These are phyloP conservation scores for Ascosphaera acerosa DNA, from an alignment of 2,329 filamentous ascomycete genomes.

Conservation along the genomic window DNA sequence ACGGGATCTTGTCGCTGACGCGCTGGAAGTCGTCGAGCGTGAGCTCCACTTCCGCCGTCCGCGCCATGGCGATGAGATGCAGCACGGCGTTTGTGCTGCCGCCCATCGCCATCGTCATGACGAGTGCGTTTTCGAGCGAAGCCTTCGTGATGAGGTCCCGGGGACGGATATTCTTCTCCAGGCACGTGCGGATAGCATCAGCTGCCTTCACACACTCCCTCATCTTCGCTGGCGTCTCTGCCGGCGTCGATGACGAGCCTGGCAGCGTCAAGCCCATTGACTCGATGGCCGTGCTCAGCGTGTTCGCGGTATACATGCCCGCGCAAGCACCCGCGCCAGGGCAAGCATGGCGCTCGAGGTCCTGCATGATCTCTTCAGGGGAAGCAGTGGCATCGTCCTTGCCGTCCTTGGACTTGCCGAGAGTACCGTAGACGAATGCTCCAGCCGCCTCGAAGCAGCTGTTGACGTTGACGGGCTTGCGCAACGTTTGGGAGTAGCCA, in stretches of 20 bases:
- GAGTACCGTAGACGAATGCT: slow-evolving; percentile 50
- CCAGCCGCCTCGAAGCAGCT: slow-evolving; percentile 76
- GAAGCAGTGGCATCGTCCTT: slow-evolving; percentile 39
- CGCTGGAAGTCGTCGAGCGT: slow-evolving; percentile 63
- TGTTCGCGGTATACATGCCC: slow-evolving; percentile 89
- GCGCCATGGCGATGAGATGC: slow-evolving; percentile 76
- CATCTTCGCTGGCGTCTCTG: slow-evolving; percentile 56
- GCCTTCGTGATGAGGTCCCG: slow-evolving; percentile 54
- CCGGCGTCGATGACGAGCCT: slow-evolving; percentile 63
- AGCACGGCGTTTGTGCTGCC: slow-evolving; percentile 75
- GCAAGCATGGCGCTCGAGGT: slow-evolving; percentile 58
- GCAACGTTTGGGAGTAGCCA: slow-evolving; percentile 53
- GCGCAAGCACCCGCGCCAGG: slow-evolving; percentile 58
- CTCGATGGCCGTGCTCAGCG: slow-evolving; percentile 77
- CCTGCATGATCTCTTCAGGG: slow-evolving; percentile 58
- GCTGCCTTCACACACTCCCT: slow-evolving; percentile 66
- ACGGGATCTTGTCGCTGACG: slow-evolving; percentile 59
- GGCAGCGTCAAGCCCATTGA: slow-evolving; percentile 65
- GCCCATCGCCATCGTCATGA: slow-evolving; percentile 78
- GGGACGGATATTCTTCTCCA: slow-evolving; percentile 62
- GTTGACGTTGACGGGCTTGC: slow-evolving; percentile 62
- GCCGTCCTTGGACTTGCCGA: slow-evolving; percentile 41
- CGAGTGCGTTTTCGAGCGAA: slow-evolving; percentile 68
- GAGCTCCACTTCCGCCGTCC: slow-evolving; percentile 52
- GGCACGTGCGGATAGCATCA: slow-evolving; percentile 49